These are phyloP conservation scores for Penicillium arizonense DNA, from an alignment of 495 filamentous ascomycete species.

Conservation along the genomic window DNA sequence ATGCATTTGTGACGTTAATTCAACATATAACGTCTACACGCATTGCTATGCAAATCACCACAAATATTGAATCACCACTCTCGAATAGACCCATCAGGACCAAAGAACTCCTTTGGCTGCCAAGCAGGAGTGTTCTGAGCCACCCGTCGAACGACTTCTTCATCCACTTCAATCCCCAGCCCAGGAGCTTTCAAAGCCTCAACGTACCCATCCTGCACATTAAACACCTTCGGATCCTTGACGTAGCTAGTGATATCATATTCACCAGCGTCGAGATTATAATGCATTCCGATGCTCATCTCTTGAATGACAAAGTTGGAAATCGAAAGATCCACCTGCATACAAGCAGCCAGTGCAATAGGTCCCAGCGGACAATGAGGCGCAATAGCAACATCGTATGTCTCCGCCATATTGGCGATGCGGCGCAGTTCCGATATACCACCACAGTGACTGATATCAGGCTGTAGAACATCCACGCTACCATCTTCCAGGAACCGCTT, in stretches of 20 bases:
- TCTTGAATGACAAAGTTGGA: conserved; percentile 80
- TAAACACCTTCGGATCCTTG: conserved; percentile 59
- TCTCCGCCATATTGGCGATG: conserved; percentile 59
- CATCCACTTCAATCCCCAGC: conserved; percentile 74
- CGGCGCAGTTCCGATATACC: conserved; percentile 71
- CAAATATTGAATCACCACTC: conserved; percentile 58
- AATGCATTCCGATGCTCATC: conserved; percentile 80
- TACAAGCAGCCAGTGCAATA: conserved; percentile 69
- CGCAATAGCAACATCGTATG: conserved; percentile 61
- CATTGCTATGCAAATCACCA: too few relatives aligned
- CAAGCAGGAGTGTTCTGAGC: conserved; percentile 52
- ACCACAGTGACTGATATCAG: conserved; percentile 73
- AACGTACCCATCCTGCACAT: conserved; percentile 66
- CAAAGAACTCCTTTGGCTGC: conserved; percentile 62
- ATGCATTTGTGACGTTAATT: too few relatives aligned
- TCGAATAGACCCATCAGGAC: conserved; percentile 67
- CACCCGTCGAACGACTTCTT: conserved; percentile 58
- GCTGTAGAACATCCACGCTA: conserved; percentile 73
- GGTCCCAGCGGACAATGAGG: conserved; percentile 79
- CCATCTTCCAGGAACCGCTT: conserved; percentile 68
- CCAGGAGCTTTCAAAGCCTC: conserved; percentile 60
- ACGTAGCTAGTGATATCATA: conserved; percentile 69
- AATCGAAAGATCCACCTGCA: conserved; percentile 63
- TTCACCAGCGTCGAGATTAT: conserved; percentile 61
- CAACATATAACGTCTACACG: too few relatives aligned